Evolutionary conservation across 176 grass and related monocot species (phyloP), one percentile per base, ranked within the genome.

Genomic region (Oryza rufipogon): DNA sequence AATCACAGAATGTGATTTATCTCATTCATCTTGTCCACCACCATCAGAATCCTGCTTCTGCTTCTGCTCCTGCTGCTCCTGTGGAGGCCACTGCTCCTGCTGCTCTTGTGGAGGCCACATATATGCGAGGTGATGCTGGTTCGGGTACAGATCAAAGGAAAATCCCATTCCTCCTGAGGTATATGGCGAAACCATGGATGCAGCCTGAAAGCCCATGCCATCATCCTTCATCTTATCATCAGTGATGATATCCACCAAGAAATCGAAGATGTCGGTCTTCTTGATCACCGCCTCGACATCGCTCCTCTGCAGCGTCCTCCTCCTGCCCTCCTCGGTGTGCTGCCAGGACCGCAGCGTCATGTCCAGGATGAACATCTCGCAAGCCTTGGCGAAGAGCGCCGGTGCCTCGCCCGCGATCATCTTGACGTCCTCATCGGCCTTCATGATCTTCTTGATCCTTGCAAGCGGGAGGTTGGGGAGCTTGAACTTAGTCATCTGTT

Each of bases 361-460:
- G 72, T 96, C 93, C 16, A 92, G 81, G 56, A 96, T 91, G 90
- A 96, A 92, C 80, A 92, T 87, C 88, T 92, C 91, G 3, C 91
- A 92, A 17, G 93, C 88, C 80, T 89, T 91, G 14, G 93, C 88
- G 9, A 92, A 92, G 23, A 95, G 67, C 7, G 85, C 90, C 5
- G 88, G 88, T 0, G 73, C 90, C 83, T 95, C 93, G 0, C 86
- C 88, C 0, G 90, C 87, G 67, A 95, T 87, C 93, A 92, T 92
- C 23, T 66, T 66, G 36, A 95, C 90, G 15, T 91, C 88, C 80
- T 85, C 71, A n/a, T 95, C 90, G 1, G 90, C 93, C 76, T 89
- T 92, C 90, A 95, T 95, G 74, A 95, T 92, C 74, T 88, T 95
- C 88, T 95, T 95, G 79, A 95, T 95, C 22, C 93, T 73, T 0